Base-by-base conservation (phyloP, 139 green algal species). In the Chlorella sp. region DNA sequence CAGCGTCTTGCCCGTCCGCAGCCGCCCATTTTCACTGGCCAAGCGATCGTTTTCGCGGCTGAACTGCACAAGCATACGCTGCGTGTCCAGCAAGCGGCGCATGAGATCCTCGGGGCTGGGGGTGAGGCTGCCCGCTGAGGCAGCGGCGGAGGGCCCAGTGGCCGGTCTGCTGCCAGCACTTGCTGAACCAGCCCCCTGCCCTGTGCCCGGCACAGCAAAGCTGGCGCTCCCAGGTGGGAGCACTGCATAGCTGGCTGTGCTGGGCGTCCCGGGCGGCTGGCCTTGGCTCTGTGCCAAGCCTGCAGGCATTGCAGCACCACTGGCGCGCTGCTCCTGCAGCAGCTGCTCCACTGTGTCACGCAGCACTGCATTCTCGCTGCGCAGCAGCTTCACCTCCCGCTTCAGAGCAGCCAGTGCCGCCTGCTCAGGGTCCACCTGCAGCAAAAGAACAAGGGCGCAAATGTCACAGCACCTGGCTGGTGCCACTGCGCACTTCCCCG, bases 351-450 rank as follows among this genome's bases (percentile, higher is more conserved):
- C 51, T 23, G 51, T 60, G 51, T 60, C 82, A 3, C 88, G 73
- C 30, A 95, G 75, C 74, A 87, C 88, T 7, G 67, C 64, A 71
- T 92, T 92, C 80, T 94, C 92, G 55, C 91, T 83, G 1, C 95
- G 83, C 72, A 98, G 88, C 86, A 96, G 90, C 74, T 91, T 89
- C 38, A 96, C 88, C 90, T 98, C 95, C n/a, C 94, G 82, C 71
- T 92, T 82, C 39, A 96, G 89, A 26, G 88, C 86, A 18, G 89
- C 70, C 38, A 94, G 89, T 57, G 91, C 84, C 0, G 90, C 91
- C 75, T 96, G 90, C 28, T 87, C 30, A 13, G 88, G 62, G 47
- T 90, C 86, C 32, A 91, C n/a, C 85, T 93, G 90, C 74, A 20
- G 28, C 63, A 18, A n/a, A n/a, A n/a, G n/a, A n/a, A n/a, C n/a